These are phyloP conservation scores for Sclerospora graminicola DNA, from an alignment of 352 stramenopile species.

Conservation along the genomic window DNA sequence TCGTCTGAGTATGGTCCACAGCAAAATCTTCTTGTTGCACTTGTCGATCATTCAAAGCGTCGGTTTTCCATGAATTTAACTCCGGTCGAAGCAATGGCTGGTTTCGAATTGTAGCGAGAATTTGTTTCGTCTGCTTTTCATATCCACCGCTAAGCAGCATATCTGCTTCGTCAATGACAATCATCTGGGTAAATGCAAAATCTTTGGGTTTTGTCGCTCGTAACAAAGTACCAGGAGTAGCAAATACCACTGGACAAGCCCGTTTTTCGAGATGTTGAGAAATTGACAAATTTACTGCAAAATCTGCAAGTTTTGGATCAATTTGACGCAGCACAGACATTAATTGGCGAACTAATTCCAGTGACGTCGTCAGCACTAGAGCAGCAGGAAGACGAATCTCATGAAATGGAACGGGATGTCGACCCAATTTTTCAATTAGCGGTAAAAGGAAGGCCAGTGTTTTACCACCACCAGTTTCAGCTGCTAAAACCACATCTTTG, in stretches of 20 bases:
- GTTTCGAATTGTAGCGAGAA: constrained; percentile 71
- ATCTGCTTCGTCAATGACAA: constrained; percentile 78
- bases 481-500: constrained; percentile 88
- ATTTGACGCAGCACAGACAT: constrained; percentile 30
- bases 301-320: constrained; percentile 25
- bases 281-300: constrained; percentile 39
- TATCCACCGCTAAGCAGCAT: constrained; percentile 70
- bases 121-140: constrained; percentile 72
- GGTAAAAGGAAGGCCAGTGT: constrained; percentile 93
- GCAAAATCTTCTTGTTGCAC: constrained; percentile 18
- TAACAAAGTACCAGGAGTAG: constrained; percentile 55
- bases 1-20: constrained; percentile 32
- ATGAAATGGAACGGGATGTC: constrained; percentile 18
- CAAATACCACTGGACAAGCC: constrained; percentile 42
- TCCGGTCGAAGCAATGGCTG: constrained; percentile 39
- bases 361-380: constrained; percentile 79
- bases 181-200: constrained; percentile 60
- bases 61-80: constrained; percentile 27
- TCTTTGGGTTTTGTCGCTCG: constrained; percentile 50
- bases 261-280: constrained; percentile 24
- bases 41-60: constrained; percentile 3
- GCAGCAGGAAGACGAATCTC: constrained; percentile 39
- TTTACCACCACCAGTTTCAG: constrained; percentile 93
- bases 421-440: constrained; percentile 42
- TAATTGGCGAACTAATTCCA: constrained; percentile 81